Conservation (phyloP, 2,329 filamentous ascomycete species). For the Biscogniauxia sp. region DNA sequence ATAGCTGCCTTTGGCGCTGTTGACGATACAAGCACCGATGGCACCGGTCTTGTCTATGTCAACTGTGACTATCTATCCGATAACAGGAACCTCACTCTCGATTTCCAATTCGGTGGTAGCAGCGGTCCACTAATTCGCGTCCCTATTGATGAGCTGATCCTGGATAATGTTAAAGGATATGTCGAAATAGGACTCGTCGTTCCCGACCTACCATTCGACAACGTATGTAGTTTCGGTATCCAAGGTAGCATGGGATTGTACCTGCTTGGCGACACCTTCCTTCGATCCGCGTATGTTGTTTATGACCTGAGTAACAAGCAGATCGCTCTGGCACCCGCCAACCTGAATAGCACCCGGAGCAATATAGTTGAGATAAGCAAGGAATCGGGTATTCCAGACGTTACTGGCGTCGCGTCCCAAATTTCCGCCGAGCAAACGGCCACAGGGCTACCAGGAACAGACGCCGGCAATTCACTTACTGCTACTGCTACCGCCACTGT, state of each 20-base stretch:
- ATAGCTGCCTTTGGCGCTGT: conserved; percentile 38
- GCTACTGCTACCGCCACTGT: neutral
- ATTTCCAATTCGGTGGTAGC: conserved; percentile 41
- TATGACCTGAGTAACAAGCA: conserved; percentile 52
- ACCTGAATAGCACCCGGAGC: conserved; percentile 43
- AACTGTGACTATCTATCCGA: conserved; percentile 37
- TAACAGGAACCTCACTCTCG: conserved; percentile 32
- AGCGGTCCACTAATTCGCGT: conserved; percentile 33
- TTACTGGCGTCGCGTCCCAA: conserved; percentile 43
- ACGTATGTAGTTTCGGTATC: conserved; percentile 56
- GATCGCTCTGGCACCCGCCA: conserved; percentile 53
- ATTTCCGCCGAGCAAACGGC: conserved; percentile 22
- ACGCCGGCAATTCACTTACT: conserved; percentile 10
- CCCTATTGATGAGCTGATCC: conserved; percentile 36
- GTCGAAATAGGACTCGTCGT: conserved; percentile 24
- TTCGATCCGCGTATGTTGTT: conserved; percentile 52
- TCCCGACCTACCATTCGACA: conserved; percentile 37
- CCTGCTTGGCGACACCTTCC: conserved; percentile 47
- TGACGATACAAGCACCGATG: conserved; percentile 31
- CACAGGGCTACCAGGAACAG: conserved; percentile 16
- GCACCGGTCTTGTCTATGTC: conserved; percentile 39
- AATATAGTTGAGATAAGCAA: conserved; percentile 46
- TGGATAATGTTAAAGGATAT: conserved; percentile 35
- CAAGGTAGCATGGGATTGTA: conserved; percentile 38
- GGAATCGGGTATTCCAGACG: conserved; percentile 39